Evolutionary conservation across 495 filamentous ascomycete species (phyloP), one percentile per base, ranked within the genome.

Genomic region (Aspergillus indologenus): DNA sequence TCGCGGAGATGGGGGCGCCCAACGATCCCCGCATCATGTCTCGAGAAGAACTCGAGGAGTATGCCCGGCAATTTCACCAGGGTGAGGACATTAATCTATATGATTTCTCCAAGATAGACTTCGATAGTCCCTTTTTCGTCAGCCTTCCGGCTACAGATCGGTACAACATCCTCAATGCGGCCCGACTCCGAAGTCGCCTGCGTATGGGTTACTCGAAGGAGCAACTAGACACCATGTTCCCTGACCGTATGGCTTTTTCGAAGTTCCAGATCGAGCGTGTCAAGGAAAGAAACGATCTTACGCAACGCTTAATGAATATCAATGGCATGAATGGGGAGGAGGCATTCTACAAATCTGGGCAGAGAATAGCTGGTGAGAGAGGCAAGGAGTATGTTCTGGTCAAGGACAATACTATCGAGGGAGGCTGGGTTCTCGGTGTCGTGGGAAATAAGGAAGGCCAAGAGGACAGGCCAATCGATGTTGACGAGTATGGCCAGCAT

Each of bases 31-130:
- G 95, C 1, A 89, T 98, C 60, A 97, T 98, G 94, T 91, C 87
- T 42, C 81, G 90, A 14, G 92, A 94, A 61, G 94, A 98, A 63
- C 72, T 98, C 54, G 89, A 97, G 71, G 87, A 93, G 54, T 98
- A 98, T 69, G 91, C 94, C 2, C 76, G 86, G 56, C 92, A 96
- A 64, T 98, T 97, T 61, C 84, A 96, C 62, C 86, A 84, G 57
- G 94, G 93, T 40, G 94, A 97, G 71, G 92, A 97, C 74, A 90
- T 98, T 72, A 96, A 95, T 66, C 76, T 97, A n/a, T 96, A 97
- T 68, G 94, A 98, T 70, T 98, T 97, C 62, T 92, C 89, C 57
- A 98, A 98, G 71, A 98, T 98, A 57, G 95, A 98, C 72, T 98
- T 97, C 63, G 89, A 96, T 62, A 87, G 90, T 54, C 82, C 90